Conservation (phyloP, 1,284 basidiomycete species). For the Microbotryum saponariae region DNA sequence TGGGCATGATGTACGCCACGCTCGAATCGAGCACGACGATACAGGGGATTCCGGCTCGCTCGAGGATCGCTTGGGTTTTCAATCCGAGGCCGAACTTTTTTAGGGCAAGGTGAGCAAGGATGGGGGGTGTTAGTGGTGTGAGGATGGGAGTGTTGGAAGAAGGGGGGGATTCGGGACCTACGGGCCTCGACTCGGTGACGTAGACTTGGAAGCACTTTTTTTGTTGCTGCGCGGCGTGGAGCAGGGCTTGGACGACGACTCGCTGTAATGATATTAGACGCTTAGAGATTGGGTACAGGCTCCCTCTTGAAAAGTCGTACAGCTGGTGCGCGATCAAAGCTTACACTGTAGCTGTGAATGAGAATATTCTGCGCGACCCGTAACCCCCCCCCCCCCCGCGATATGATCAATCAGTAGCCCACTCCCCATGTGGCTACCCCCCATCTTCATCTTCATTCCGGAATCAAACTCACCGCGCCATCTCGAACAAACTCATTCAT, state of each 20-base stretch:
- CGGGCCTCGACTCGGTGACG: constrained; percentile 89
- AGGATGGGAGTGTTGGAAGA: not conserved
- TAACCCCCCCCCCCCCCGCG: not conserved
- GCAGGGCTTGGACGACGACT: constrained; percentile 87
- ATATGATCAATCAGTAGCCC: too few relatives aligned
- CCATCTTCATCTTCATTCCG: not conserved
- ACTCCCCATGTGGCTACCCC: too few relatives aligned
- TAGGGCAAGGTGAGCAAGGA: not conserved
- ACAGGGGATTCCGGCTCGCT: constrained; percentile 81
- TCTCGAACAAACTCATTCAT: constrained; percentile 88
- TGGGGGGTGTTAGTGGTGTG: not conserved
- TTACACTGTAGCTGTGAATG: constrained; percentile 26
- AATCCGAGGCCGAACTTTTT: constrained; percentile 51
- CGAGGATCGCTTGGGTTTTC: constrained; percentile 76
- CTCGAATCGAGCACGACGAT: constrained; percentile 93
- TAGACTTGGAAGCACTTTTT: constrained; percentile 92
- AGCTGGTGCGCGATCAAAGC: not conserved
- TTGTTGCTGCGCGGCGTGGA: constrained; percentile 66
- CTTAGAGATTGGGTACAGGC: too few relatives aligned
- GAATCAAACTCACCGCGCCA: constrained; percentile 55
- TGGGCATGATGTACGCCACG: constrained; percentile 93
- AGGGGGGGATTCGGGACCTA: constrained; percentile 50
- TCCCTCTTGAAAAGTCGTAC: too few relatives aligned
- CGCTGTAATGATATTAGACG: constrained; percentile 56
- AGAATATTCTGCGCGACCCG: constrained; percentile 20